Percentiles rank a stretch among this genome's conserved stretches.
Evolutionary conservation across 768 basidiomycete genomes (phyloP).

Genomic region (Collybia nuda): DNA sequence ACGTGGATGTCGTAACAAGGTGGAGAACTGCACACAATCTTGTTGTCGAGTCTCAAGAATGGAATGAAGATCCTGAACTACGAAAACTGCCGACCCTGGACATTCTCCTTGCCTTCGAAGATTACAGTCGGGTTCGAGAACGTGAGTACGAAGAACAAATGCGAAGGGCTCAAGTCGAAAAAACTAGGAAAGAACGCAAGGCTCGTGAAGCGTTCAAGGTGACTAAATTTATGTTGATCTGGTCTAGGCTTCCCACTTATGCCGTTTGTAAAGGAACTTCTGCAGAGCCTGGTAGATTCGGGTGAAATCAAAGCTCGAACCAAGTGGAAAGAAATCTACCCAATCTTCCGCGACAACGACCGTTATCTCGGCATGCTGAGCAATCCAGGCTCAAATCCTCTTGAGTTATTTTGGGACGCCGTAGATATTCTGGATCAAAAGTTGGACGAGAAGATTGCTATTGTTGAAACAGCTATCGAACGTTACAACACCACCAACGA

Average conservation of each 20-base stretch:
- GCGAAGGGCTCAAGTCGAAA: constrained; percentile 77
- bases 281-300: constrained; percentile 63
- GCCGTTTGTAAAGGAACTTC: constrained; percentile 50
- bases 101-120: constrained; percentile 91
- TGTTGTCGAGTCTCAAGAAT: constrained; percentile 76
- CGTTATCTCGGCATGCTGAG: constrained; percentile 91
- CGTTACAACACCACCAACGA: constrained; percentile 41
- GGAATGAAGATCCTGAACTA: constrained; percentile 74
- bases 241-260: not conserved
- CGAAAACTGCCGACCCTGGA: constrained; percentile 87
- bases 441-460: constrained; percentile 74
- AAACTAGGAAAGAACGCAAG: constrained; percentile 82
- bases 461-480: constrained; percentile 62
- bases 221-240: constrained; percentile 8
- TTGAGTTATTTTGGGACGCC: constrained; percentile 95
- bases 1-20: constrained; percentile 90
- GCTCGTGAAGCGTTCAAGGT: constrained; percentile 91
- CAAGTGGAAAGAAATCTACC: constrained; percentile 92
- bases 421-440: constrained; percentile 87
- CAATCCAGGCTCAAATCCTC: constrained; percentile 89
- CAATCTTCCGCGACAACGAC: constrained; percentile 69
- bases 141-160: constrained; percentile 89
- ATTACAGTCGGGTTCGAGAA: constrained; percentile 87
- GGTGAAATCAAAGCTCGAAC: constrained; percentile 77
- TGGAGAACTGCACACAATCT: constrained; percentile 86